Conservation (phyloP, 225 moss, liverwort and hornwort species). For the Physcomitrium patens region DNA sequence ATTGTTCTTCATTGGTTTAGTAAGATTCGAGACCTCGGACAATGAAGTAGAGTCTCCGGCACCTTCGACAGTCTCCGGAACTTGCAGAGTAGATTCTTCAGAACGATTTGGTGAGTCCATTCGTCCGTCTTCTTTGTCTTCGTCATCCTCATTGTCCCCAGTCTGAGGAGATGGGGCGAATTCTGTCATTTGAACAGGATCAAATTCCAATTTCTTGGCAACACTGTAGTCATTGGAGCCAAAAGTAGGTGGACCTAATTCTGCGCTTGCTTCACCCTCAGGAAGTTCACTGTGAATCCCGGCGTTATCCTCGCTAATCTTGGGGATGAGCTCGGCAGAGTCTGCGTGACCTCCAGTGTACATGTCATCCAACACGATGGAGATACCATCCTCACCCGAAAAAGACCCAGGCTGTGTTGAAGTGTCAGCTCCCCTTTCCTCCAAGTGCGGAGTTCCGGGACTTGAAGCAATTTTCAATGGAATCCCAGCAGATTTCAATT, state of each 20-base stretch:
- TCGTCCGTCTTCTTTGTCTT: neutral
- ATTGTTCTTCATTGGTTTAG: constrained; percentile 9
- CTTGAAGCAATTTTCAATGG: neutral
- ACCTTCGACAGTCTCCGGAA: constrained; percentile 11
- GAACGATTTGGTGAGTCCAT: neutral
- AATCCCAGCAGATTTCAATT: constrained; percentile 5
- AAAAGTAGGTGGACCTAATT: constrained; percentile 27
- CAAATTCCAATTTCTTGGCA: constrained; percentile 39
- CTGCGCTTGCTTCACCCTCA: constrained; percentile 19
- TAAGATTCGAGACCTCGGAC: constrained; percentile 4
- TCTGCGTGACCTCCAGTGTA: constrained; percentile 10
- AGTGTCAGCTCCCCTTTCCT: constrained; percentile 12
- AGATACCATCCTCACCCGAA: constrained; percentile 5
- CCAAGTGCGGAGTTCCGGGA: neutral
- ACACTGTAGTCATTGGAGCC: constrained; percentile 33
- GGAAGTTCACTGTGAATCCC: constrained; percentile 27
- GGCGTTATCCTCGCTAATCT: constrained; percentile 17
- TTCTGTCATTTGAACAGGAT: constrained; percentile 28
- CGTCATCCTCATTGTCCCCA: neutral
- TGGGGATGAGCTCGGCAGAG: constrained; percentile 1
- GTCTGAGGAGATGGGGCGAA: constrained; percentile 11
- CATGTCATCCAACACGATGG: neutral
- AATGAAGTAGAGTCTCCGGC: neutral
- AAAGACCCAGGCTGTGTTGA: constrained; percentile 13
- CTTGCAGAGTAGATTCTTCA: constrained; percentile 18